phyloP scores from a whole-genome alignment of 306 rosid genomes.

The Parietaria judaica region DNA sequence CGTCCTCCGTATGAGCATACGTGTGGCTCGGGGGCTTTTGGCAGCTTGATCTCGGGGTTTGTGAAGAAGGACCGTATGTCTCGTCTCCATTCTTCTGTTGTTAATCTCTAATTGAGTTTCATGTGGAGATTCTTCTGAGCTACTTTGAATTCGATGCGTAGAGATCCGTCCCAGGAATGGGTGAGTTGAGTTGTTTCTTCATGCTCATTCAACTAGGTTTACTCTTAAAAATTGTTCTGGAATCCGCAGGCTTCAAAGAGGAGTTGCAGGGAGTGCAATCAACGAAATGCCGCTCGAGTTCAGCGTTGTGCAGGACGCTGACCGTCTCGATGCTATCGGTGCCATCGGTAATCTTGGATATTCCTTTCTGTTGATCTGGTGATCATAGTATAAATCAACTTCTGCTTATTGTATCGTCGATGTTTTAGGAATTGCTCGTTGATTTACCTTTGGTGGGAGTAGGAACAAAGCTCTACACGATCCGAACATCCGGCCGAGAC shows the following conservation, averaged over 20 bases:
- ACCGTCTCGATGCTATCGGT: conserved; percentile 94
- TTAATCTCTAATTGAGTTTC: no score
- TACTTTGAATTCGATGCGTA: no score
- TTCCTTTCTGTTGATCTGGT: no score
- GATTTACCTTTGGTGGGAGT: conserved; percentile 92
- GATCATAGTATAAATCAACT: no score
- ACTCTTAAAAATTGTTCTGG: no score
- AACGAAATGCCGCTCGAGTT: conserved; percentile 53
- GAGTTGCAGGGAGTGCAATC: conserved; percentile 50
- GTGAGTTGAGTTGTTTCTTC: conserved; percentile 33
- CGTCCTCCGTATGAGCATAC: no score
- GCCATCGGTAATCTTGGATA: conserved; percentile 93
- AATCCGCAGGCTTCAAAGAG: conserved; percentile 92
- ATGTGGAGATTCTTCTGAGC: no score
- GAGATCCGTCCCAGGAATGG: conserved; percentile 83
- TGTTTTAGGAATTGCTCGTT: conserved; percentile 73
- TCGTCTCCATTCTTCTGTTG: no score
- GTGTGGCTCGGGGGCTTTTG: no score
- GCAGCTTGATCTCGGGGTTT: no score
- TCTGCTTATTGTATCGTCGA: no score
- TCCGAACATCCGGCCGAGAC: conserved; percentile 62
- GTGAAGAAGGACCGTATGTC: no score
- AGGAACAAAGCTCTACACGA: conserved; percentile 58
- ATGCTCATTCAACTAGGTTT: conserved; percentile 17
- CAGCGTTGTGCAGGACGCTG: conserved; percentile 89